Base-by-base conservation (phyloP, 169 alveolate species). In the Cryptosporidium xiaoi region DNA sequence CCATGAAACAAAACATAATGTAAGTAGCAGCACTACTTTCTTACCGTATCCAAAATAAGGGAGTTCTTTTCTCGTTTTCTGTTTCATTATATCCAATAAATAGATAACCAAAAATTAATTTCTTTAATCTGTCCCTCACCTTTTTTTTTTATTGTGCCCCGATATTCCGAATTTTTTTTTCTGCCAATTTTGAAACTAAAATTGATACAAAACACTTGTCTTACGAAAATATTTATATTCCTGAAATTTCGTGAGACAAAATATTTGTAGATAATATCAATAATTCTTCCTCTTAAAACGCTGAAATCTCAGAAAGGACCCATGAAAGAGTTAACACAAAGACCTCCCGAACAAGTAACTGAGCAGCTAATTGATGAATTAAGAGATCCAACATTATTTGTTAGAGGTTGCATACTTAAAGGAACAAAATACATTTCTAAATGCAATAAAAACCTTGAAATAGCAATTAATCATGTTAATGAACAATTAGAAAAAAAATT, bases 41-140 rank as follows among this genome's bases (percentile, higher is more conserved):
- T 69, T 69, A 33, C 83, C 83, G 36, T 69, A 53, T 10, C 83
- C 83, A 33, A 69, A 69, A 34, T 50, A 69, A 69, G 66, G 83
- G 8, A 69, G 66, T 53, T 69, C 36, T 6, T 24, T 27, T 55
- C 44, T 27, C 20, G 20, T 69, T 27, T 69, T 55, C 60, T 27
- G 24, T 31, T 31, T 31, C 51, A 51, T 51, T 66, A 36, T 13
- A n/a, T 13, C 13, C 13, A 40, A 7, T 8, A 50, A 2, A 36
- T 67, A 31, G 12, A 36, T 29, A 65, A 51, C 10, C 53, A 50
- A 67, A 50, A 24, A 40, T 40, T 65, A 40, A 4, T 50, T 40
- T 18, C 24, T 67, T 58, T 1, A 24, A 50, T 64, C 62, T 66
- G 33, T 67, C 53, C 53, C 62, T 46, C 24, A 34, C 82, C 18